Conservation (phyloP, 345 rosid genomes). For the Dipteronia dyeriana region DNA sequence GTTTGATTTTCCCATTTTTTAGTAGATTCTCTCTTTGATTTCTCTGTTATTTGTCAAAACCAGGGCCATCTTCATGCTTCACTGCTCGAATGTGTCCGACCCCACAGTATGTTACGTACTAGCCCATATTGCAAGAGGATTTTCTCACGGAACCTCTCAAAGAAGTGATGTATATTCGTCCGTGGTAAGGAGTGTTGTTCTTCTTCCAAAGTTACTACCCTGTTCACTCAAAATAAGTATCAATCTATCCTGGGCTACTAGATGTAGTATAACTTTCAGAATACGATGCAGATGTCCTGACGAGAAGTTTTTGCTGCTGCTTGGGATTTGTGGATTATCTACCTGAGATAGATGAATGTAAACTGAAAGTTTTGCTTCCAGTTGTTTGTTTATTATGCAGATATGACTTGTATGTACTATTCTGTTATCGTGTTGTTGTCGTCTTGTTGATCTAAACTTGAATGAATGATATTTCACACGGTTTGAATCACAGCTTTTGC, state of each 20-base stretch:
- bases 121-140: slow-evolving; percentile 79
- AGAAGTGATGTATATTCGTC: slow-evolving; percentile 42
- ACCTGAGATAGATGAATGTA: slow-evolving; percentile 20
- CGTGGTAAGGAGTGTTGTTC: slow-evolving; percentile 30
- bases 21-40: slow-evolving; percentile 4
- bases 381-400: slow-evolving; percentile 35
- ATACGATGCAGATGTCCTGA: slow-evolving; percentile 24
- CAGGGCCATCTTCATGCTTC: slow-evolving; percentile 56
- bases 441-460: slow-evolving; percentile 22
- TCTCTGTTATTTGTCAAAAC: slow-evolving; percentile 15
- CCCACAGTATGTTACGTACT: slow-evolving; percentile 42
- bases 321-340: slow-evolving; percentile 17
- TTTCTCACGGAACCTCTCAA: slow-evolving; percentile 54
- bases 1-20: not conserved
- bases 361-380: slow-evolving; percentile 21
- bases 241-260: slow-evolving; percentile 11
- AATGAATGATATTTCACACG: slow-evolving; percentile 21
- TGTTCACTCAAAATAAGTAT: slow-evolving; percentile 24
- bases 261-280: slow-evolving; percentile 25
- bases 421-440: slow-evolving; percentile 39
- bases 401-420: slow-evolving; percentile 33
- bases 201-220: slow-evolving; percentile 24
- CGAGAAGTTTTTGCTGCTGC: slow-evolving; percentile 12
- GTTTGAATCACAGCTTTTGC: slow-evolving; percentile 6
- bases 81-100: slow-evolving; percentile 51